Percentiles rank a stretch among this genome's conserved stretches.
Conservation (phyloP, 1,284 basidiomycete genomes). For the Moesziomyces aphidis region DNA sequence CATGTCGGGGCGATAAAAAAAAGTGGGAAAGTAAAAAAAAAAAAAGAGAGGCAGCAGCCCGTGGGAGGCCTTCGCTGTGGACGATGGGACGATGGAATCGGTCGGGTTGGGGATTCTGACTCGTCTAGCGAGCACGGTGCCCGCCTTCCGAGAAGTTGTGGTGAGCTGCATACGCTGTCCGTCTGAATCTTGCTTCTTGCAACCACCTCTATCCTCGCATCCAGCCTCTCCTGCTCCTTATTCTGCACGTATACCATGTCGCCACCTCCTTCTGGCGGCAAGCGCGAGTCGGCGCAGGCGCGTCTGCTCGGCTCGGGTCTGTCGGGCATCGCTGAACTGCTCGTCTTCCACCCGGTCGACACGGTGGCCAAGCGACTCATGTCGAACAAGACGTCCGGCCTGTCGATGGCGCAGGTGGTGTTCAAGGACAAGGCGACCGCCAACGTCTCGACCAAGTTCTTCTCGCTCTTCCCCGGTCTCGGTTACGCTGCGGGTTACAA, state of each 20-base stretch:
- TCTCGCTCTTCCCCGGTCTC: conserved; percentile 95
- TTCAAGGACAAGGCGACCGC: conserved; percentile 87
- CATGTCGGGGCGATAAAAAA: no score
- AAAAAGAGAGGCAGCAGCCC: no score
- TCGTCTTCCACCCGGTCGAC: conserved; percentile 75
- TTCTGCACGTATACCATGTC: conserved; percentile 39
- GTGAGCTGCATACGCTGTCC: no score
- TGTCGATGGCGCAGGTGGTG: conserved; percentile 78
- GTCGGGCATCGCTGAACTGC: conserved; percentile 89
- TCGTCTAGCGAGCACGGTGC: no score
- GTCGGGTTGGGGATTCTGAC: no score
- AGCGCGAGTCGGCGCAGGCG: conserved; percentile 84
- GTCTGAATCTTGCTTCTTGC: no score
- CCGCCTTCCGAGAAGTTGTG: no score
- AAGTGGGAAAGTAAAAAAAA: no score
- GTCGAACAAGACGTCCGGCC: conserved; percentile 77
- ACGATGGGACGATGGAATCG: no score
- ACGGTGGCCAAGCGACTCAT: conserved; percentile 97
- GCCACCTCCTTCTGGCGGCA: conserved; percentile 53
- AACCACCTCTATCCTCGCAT: conserved; percentile 10
- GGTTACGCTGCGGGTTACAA: conserved; percentile 95
- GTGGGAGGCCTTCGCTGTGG: no score
- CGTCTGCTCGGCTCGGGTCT: conserved; percentile 85
- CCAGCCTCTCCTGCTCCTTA: background rate
- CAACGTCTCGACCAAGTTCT: conserved; percentile 74